A percentile compares a stretch with the other conserved stretches of the same genome.
Conservation (phyloP, 202 grass and related monocot species). For the Elaeis oleifera region DNA sequence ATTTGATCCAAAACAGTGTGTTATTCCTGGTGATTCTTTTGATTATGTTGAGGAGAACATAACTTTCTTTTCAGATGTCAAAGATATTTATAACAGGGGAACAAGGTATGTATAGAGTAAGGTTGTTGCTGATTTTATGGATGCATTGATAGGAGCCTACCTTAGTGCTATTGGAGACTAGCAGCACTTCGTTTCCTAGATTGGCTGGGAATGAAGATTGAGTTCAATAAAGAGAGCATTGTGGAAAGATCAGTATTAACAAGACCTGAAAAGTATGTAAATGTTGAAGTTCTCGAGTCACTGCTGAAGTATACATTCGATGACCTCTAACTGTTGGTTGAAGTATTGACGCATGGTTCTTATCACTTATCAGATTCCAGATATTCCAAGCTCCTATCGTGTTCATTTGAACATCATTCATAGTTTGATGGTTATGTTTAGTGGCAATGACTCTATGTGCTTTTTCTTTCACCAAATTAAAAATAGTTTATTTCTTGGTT, state of each 20-base stretch:
- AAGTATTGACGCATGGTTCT: constrained; percentile 77
- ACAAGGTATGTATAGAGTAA: constrained; percentile 56
- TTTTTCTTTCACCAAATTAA: too few species aligned
- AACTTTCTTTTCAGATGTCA: constrained; percentile 6
- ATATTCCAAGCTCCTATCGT: constrained; percentile 57
- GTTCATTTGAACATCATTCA: constrained; percentile 24
- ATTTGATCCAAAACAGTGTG: constrained; percentile 47
- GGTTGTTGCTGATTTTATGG: constrained; percentile 56
- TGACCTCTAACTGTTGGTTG: constrained; percentile 47
- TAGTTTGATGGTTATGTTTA: neutral
- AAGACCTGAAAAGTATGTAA: constrained; percentile 43
- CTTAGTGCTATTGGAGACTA: constrained; percentile 41
- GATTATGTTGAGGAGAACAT: constrained; percentile 15
- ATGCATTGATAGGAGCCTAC: constrained; percentile 59
- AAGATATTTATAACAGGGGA: constrained; percentile 33
- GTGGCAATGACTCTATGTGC: too few species aligned
- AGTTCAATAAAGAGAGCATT: constrained; percentile 28
- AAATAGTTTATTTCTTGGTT: too few species aligned
- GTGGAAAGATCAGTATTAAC: constrained; percentile 20
- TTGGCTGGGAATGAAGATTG: constrained; percentile 49
- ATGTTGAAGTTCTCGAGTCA: constrained; percentile 35
- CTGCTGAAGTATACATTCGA: constrained; percentile 43
- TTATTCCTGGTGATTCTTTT: constrained; percentile 44
- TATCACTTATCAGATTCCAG: constrained; percentile 51
- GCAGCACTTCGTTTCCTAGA: constrained; percentile 57